Conservation (phyloP, 176 grass and related monocot species). For the Carex pumila region DNA sequence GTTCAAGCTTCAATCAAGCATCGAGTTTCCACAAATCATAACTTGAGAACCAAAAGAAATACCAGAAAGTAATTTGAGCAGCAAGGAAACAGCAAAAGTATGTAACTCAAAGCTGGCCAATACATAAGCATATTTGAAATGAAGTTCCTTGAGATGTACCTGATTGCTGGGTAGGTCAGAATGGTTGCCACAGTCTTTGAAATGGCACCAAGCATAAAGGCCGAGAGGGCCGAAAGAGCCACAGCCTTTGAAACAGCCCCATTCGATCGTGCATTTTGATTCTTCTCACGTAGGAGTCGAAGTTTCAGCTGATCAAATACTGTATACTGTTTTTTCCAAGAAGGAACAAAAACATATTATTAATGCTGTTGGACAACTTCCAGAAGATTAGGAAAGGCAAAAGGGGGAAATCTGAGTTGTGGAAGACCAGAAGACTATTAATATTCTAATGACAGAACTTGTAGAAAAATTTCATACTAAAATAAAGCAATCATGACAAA, state of each 20-base stretch:
- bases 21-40: neutral
- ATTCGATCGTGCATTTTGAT: slow-evolving; percentile 15
- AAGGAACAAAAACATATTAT: neutral
- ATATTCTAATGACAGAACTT: neutral
- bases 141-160: slow-evolving; percentile 28
- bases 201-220: slow-evolving; percentile 75
- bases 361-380: neutral
- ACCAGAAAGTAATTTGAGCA: neutral
- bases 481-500: neutral
- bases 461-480: neutral
- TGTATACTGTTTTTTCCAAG: slow-evolving; percentile 56
- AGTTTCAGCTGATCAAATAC: slow-evolving; percentile 94
- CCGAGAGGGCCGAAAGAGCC: slow-evolving; percentile 76
- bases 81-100: neutral
- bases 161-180: slow-evolving; percentile 90
- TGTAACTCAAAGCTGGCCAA: neutral
- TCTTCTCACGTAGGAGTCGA: slow-evolving; percentile 43
- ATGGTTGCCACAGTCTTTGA: slow-evolving; percentile 83
- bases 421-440: too few species aligned
- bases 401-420: neutral
- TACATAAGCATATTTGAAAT: neutral
- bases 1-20: neutral
- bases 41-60: neutral
- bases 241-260: slow-evolving; percentile 40
- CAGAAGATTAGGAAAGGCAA: neutral